Evolutionary conservation across 805 yeast species (phyloP).

Genomic region (Candida piceae): DNA sequence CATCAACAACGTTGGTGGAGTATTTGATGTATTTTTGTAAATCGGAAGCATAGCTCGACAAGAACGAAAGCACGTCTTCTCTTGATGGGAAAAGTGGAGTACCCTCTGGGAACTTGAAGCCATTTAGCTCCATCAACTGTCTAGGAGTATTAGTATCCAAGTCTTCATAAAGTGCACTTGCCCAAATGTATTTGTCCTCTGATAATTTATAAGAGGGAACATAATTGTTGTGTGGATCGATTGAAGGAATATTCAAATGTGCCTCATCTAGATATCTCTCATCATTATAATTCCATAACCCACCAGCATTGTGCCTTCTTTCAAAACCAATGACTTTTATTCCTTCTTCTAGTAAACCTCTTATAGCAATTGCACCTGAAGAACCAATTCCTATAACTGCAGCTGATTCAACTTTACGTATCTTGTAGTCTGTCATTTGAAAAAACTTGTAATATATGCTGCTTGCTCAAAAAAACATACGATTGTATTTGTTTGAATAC

Average conservation of each 20-base stretch:
- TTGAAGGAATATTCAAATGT: constrained; percentile 24
- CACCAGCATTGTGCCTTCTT: constrained; percentile 54
- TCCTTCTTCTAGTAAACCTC: constrained; percentile 53
- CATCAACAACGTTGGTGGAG: constrained; percentile 43
- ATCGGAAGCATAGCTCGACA: constrained; percentile 45
- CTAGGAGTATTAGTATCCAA: constrained; percentile 69
- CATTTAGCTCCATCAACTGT: constrained; percentile 62
- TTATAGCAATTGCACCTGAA: constrained; percentile 60
- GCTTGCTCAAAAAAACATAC: too few relatives aligned
- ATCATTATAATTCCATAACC: constrained; percentile 67
- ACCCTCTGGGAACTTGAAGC: constrained; percentile 43
- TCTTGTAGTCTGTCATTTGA: constrained; percentile 8
- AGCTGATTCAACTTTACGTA: constrained; percentile 26
- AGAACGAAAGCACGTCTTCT: constrained; percentile 52
- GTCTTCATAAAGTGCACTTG: constrained; percentile 56
- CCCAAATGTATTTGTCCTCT: constrained; percentile 32
- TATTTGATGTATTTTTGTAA: constrained; percentile 37
- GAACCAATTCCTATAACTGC: constrained; percentile 84
- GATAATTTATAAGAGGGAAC: constrained; percentile 8
- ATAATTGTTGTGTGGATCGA: constrained; percentile 18
- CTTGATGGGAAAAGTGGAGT: constrained; percentile 54
- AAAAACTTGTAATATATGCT: too few relatives aligned
- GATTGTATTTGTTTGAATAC: too few relatives aligned
- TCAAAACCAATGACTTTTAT: constrained; percentile 58
- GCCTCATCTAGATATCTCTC: constrained; percentile 14